Base-by-base conservation (phyloP, 1,284 basidiomycete species). In the Naganishia albida region DNA sequence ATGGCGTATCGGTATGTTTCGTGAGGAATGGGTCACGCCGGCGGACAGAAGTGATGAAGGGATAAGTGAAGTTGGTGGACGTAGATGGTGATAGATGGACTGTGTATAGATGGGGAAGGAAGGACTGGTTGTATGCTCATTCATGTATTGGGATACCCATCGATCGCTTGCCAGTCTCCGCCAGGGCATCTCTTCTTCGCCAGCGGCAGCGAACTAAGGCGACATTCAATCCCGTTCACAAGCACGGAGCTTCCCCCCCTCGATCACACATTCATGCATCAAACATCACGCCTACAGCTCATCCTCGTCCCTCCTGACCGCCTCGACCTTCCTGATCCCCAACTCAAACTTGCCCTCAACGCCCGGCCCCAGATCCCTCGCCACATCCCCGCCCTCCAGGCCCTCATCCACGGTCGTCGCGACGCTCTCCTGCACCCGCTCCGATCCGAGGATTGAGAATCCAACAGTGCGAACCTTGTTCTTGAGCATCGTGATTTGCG, bases 401-500 rank as follows among this genome's bases (percentile, higher is more conserved):
- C 43, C 38, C 39, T 49, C 62, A 15, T 64, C 63, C 20, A 69
- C 70, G 10, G 68, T 46, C 40, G 65, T 20, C 15, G 44, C 15
- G 18, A 54, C 23, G 26, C 39, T 26, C 30, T 59, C 64, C n/a
- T 60, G 52, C 28, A 69, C 71, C 30, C 78, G 64, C n/a, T 74
- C 75, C 34, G 75, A 72, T n/a, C 77, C 78, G 23, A 80, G 70
- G 4, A 80, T 71, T 1, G 77, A 78, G 63, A 83, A 79, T 48
- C 82, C 82, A 16, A 83, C 71, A 0, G 81, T 82, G 23, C 81
- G 75, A 46, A 83, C 72, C 67, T 76, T 75, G 42, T 76, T 72
- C 50, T 75, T 73, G 72, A 80, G 73, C 80, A 83, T 82, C 44
- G 72, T 72, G 30, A 82, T 74, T 64, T 82, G 80, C 12, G 72